phyloP scores from a whole-genome alignment of 2,329 filamentous ascomycete genomes.

The Iodosphaeria phyllophila region DNA sequence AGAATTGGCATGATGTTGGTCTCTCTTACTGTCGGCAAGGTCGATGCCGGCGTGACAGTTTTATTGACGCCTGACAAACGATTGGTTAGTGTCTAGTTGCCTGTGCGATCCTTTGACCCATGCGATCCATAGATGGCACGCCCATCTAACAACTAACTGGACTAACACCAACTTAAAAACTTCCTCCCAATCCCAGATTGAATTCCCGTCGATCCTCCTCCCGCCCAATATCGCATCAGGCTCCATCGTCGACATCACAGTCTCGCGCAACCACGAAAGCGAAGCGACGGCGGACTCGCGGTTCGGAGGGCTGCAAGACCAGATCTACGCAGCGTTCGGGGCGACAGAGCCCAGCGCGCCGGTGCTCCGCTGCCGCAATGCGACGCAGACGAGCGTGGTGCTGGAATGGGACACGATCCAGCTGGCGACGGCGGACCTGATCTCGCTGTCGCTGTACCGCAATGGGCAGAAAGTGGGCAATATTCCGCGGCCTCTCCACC shows the following conservation, averaged over 20 bases:
- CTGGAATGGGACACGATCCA: constrained; percentile 96
- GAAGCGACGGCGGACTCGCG: constrained; percentile 56
- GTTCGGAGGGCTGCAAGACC: constrained; percentile 74
- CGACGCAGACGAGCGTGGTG: constrained; percentile 94
- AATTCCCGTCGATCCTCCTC: constrained; percentile 94
- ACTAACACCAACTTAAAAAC: too few species aligned
- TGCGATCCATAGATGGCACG: neutral
- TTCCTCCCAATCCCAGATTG: constrained; percentile 54
- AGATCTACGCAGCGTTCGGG: constrained; percentile 77
- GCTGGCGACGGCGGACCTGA: constrained; percentile 78
- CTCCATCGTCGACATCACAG: constrained; percentile 94
- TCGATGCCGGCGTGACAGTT: constrained; percentile 95
- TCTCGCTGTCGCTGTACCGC: constrained; percentile 77
- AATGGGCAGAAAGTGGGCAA: constrained; percentile 94
- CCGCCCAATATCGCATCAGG: constrained; percentile 89
- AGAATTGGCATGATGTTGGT: constrained; percentile 61
- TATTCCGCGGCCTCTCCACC: constrained; percentile 72
- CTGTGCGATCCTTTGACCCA: neutral
- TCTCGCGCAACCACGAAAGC: constrained; percentile 66
- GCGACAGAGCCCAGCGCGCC: constrained; percentile 59
- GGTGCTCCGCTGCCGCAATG: constrained; percentile 79
- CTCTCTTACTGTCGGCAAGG: constrained; percentile 95
- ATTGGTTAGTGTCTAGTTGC: constrained; percentile 41
- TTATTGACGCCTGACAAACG: constrained; percentile 93
- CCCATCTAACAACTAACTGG: neutral